Base-by-base conservation (phyloP, 345 rosid species). In the Mangifera indica region DNA sequence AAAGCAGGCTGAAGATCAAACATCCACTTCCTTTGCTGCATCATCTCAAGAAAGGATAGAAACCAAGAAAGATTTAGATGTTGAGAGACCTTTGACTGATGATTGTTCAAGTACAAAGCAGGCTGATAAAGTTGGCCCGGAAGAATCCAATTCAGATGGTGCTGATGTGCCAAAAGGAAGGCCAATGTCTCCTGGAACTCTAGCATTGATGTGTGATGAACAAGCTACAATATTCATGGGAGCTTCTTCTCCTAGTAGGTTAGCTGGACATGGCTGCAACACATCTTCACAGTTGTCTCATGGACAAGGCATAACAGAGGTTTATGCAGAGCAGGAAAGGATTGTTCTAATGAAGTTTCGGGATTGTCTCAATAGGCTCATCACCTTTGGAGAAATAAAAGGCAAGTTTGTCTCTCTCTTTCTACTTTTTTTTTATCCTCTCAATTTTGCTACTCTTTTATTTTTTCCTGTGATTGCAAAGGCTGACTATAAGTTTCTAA, bases 121-220 rank as follows among this genome's bases (percentile, higher is more conserved):
- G 75, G 82, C 72, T 59, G 86, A 87, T 75, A 87, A 88, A 83
- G 53, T 25, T 78, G 86, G 74, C 59, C 77, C 71, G 46, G 87
- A 84, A 61, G 84, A 81, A 74, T 85, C 83, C 22, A 78, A 72
- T 68, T 82, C 83, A 34, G 96, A 86, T 67, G 86, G 89, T 61
- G 79, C 70, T 51, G 93, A 87, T 79, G 82, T 72, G 48, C 83
- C 88, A 64, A 88, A 87, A 81, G 86, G 74, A 55, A 87, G 91
- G 74, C 97, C 99, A 14, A 84, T 96, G 86, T 96, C 98, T 73
- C 99, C 99, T 56, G 98, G 93, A 79, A 96, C 99, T 55, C 80
- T 96, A 87, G 99, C 93, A 68, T 84, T 96, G 80, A 96, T 96
- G 99, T 96, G 99, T 71, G 96, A 96, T 81, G 99, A 96, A 76